Evolutionary conservation across 345 rosid species (phyloP), one percentile per base, ranked within the genome.

Genomic region (Camelina hispida): DNA sequence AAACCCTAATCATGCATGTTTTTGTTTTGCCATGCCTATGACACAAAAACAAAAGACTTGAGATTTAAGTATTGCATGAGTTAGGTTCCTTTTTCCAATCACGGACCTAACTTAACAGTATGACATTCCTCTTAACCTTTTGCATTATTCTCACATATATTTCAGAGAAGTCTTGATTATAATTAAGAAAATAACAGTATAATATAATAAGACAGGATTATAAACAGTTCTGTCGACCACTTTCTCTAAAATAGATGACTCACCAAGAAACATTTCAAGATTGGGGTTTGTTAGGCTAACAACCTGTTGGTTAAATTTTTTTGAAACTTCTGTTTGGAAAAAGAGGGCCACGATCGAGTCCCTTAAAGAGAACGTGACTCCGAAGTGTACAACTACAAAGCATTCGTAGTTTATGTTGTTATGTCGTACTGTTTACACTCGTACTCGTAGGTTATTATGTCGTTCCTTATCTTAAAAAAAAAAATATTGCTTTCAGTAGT

Each of bases 51-150:
- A 55, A 34, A 69, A 77, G 71, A 64, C 80, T 77, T 70, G 76
- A 56, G 71, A 64, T 37, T 37, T 23, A 77, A 70, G 80, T 15
- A 55, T 63, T 77, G 80, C 80, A 77, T 77, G 80, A 69, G 80
- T 76, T 77, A 77, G 80, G 80, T 77, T 77, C 22, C 46, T 17
- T 38, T 62, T 28, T 46, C 11, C 28, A 77, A 77, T 77, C 80
- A 77, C 53, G 30, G 15, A 77, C 67, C 80, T 77, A 77, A 77
- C 72, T 56, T 77, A 77, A 77, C 76, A 71, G 67, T 65, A 64
- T 71, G 76, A 77, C 80, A 71, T 71, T 65, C 67, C 61, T 57
- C 72, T 77, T 64, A 64, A 70, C 72, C 38, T 77, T 68, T 68
- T 62, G 35, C 70, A 76, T 62, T 54, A 53, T 42, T 56, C 20